Evolutionary conservation across 208 protist genomes (phyloP), one percentile per base, ranked within the genome.

Genomic region (Angomonas deanei): DNA sequence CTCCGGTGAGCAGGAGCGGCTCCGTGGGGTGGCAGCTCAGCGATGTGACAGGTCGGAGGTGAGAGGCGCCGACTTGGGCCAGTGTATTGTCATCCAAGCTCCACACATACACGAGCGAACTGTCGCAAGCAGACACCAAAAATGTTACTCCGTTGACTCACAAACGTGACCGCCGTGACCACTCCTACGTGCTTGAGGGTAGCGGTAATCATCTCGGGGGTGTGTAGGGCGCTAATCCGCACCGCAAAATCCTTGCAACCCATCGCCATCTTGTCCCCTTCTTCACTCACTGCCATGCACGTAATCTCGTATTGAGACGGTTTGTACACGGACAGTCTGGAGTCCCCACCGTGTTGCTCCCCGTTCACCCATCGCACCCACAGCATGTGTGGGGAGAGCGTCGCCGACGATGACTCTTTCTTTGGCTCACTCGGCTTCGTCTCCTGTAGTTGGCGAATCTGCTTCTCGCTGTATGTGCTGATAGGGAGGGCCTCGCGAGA

Each of bases 111-210:
- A 98, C 58, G 13, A 91, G 78, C 3, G 93, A 92, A 33, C 93
- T 80, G 38, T 89, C 88, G 36, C 91, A 92, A 19, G 92, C 97
- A 13, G 92, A 90, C 8, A 96, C 84, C 10, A 98, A 69, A n/a
- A 57, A 55, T 33, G 13, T 42, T 47, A 10, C 32, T 28, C 13
- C 82, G 80, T 30, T 61, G 64, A 58, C 90, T 82, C 55, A 91
- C 36, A 63, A 91, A 93, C 1, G 53, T 67, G 28, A 98, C 74
- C 10, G 85, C 76, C 30, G 76, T 72, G 21, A 86, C 80, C 3
- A 58, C 61, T 21, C 69, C 50, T 19, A 67, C 69, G 36, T 80
- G 74, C 33, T 65, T 66, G 31, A 80, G 62, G 23, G 48, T 56
- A 6, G 49, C 62, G 11, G 10, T 17, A 15, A 57, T 46, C 1